Conservation (phyloP, 371 early-diverging fungal species). For the Nematocida sp. region DNA sequence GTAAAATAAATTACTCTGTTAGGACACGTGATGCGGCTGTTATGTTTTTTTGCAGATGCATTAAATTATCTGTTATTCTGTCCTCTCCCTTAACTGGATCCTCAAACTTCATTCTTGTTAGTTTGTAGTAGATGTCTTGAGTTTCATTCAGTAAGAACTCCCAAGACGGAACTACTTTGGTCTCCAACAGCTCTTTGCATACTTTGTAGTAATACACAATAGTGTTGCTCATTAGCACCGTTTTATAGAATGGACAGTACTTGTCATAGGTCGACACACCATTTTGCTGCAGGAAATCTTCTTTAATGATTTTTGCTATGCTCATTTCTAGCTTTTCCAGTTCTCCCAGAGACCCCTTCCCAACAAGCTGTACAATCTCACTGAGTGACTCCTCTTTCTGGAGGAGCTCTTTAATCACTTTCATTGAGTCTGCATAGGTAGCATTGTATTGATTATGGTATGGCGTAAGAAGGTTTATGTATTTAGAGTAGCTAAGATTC, state of each 20-base stretch:
- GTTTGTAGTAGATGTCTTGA: slow-evolving; percentile 85
- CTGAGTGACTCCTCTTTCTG: slow-evolving; percentile 96
- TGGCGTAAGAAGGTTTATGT: slow-evolving; percentile 87
- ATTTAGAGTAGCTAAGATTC: slow-evolving; percentile 96
- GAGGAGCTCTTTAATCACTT: slow-evolving; percentile 91
- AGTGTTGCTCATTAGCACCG: slow-evolving; percentile 93
- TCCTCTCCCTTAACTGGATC: slow-evolving; percentile 46
- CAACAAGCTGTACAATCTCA: slow-evolving; percentile 99
- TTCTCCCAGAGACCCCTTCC: slow-evolving; percentile 94
- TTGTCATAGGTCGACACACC: slow-evolving; percentile 97
- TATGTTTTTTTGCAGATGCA: slow-evolving; percentile 6
- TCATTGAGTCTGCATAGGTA: slow-evolving; percentile 82
- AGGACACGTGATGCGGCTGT: not conserved
- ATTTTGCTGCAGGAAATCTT: slow-evolving; percentile 99
- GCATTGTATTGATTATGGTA: slow-evolving; percentile 89
- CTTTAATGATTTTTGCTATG: slow-evolving; percentile 94
- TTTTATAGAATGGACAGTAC: slow-evolving; percentile 98
- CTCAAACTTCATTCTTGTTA: slow-evolving; percentile 96
- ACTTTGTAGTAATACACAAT: slow-evolving; percentile 90
- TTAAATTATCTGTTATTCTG: slow-evolving; percentile 3
- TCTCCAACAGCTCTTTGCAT: slow-evolving; percentile 73
- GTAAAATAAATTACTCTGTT: not conserved
- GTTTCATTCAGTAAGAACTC: slow-evolving; percentile 84
- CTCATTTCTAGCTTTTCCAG: slow-evolving; percentile 96
- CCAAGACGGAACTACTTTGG: slow-evolving; percentile 73